Evolutionary conservation across 2,329 filamentous ascomycete genomes (phyloP).

Genomic region (Arthroderma uncinatum): DNA sequence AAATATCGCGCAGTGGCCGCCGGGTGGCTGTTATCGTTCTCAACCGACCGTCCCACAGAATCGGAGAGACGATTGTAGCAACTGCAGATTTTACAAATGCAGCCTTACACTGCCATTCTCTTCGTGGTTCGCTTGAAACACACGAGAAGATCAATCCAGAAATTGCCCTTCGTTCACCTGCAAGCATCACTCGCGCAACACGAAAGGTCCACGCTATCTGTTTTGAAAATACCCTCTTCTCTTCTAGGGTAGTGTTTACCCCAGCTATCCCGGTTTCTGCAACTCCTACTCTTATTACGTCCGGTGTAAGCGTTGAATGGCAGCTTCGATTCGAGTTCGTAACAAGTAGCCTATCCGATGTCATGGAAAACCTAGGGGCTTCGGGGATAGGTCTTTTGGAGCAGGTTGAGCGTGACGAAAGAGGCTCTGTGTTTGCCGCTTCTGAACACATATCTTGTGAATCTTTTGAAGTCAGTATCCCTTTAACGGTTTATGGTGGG

Average conservation of each 20-base stretch:
- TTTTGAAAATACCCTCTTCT: constrained; percentile 73
- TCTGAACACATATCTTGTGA: constrained; percentile 70
- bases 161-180: constrained; percentile 71
- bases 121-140: constrained; percentile 76
- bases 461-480: constrained; percentile 82
- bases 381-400: constrained; percentile 54
- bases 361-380: constrained; percentile 26
- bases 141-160: constrained; percentile 69
- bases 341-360: constrained; percentile 48
- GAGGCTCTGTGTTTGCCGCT: constrained; percentile 65
- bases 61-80: constrained; percentile 77
- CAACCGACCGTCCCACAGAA: constrained; percentile 72
- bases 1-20: constrained; percentile 84
- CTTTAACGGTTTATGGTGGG: constrained; percentile 64
- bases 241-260: constrained; percentile 65
- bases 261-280: constrained; percentile 72
- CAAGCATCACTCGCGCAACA: constrained; percentile 78
- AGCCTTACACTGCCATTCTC: constrained; percentile 71
- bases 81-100: constrained; percentile 72
- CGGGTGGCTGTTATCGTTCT: constrained; percentile 86
- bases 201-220: constrained; percentile 66
- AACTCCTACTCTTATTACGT: constrained; percentile 87
- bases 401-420: constrained; percentile 65
- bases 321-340: constrained; percentile 86
- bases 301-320: constrained; percentile 78